phyloP scores from a whole-genome alignment of 768 basidiomycete genomes.

The Vararia minispora region DNA sequence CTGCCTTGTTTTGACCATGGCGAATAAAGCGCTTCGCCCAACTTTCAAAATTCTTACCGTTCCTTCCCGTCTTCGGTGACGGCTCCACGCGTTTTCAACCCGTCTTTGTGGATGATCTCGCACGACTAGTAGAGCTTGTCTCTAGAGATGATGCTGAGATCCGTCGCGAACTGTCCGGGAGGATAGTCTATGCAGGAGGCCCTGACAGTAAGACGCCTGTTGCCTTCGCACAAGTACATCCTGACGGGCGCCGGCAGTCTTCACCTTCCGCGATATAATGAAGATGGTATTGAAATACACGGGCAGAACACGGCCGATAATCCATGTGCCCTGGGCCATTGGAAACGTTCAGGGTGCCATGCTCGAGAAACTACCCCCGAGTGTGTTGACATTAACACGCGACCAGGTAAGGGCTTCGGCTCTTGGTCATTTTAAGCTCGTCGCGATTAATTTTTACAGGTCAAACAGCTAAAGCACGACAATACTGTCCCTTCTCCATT shows the following conservation, averaged over 20 bases:
- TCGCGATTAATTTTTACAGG: slow-evolving; percentile 23
- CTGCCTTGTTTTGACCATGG: background rate
- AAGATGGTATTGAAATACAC: slow-evolving; percentile 46
- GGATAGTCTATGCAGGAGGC: slow-evolving; percentile 36
- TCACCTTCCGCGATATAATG: slow-evolving; percentile 61
- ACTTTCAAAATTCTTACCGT: slow-evolving; percentile 48
- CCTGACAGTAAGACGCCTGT: slow-evolving; percentile 35
- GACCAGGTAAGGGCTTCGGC: slow-evolving; percentile 43
- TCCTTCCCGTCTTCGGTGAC: slow-evolving; percentile 71
- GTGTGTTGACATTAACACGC: slow-evolving; percentile 57
- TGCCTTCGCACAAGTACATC: slow-evolving; percentile 25
- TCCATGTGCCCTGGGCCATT: slow-evolving; percentile 52
- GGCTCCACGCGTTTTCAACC: slow-evolving; percentile 60
- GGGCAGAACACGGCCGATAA: slow-evolving; percentile 39
- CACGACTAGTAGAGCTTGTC: slow-evolving; percentile 46
- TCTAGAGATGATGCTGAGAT: slow-evolving; percentile 33
- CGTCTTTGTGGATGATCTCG: slow-evolving; percentile 62
- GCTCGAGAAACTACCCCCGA: slow-evolving; percentile 51
- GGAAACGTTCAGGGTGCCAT: slow-evolving; percentile 57
- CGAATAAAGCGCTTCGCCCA: slow-evolving; percentile 53
- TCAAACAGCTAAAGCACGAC: slow-evolving; percentile 50
- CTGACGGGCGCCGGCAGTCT: slow-evolving; percentile 29
- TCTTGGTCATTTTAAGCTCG: background rate
- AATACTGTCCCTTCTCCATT: slow-evolving; percentile 35
- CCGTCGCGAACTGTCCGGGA: slow-evolving; percentile 25